These are phyloP conservation scores for Suhomyces chickasaworum DNA, from an alignment of 1,139 yeast genomes.

Conservation along the genomic window DNA sequence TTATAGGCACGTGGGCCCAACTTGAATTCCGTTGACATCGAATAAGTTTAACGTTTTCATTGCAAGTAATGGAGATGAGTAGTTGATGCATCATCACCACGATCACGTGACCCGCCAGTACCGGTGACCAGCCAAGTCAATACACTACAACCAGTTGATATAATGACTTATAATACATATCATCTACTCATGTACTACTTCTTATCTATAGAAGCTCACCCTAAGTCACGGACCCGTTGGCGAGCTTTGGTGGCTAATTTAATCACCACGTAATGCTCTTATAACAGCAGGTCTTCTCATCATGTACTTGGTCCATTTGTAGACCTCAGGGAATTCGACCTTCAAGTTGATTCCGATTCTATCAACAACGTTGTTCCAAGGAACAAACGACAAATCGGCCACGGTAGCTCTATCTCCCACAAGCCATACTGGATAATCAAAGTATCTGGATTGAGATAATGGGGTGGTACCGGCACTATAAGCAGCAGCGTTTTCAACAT, in stretches of 20 bases:
- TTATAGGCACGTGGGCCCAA: constrained; percentile 32
- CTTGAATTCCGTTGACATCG: constrained; percentile 21
- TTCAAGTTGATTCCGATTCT: constrained; percentile 86
- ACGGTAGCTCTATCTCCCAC: constrained; percentile 90
- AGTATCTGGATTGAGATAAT: constrained; percentile 78
- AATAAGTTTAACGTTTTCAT: neutral
- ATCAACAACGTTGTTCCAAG: constrained; percentile 96
- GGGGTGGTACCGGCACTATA: constrained; percentile 91
- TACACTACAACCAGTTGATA: neutral
- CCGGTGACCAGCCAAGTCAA: too few species aligned
- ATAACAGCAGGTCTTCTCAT: constrained; percentile 86
- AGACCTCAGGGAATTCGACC: constrained; percentile 91
- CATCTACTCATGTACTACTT: constrained; percentile 3
- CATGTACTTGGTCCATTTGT: constrained; percentile 93
- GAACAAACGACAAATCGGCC: constrained; percentile 90
- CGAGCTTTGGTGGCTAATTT: constrained; percentile 1
- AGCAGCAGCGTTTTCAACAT: constrained; percentile 84
- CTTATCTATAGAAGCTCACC: neutral
- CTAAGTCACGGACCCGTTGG: neutral
- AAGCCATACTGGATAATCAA: constrained; percentile 93
- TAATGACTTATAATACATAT: neutral
- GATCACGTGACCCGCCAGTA: neutral
- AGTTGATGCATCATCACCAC: neutral
- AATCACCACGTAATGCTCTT: constrained; percentile 71
- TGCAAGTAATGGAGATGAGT: neutral